These are phyloP conservation scores for Paxillus rubicundulus DNA, from an alignment of 768 basidiomycete species.

Conservation along the genomic window DNA sequence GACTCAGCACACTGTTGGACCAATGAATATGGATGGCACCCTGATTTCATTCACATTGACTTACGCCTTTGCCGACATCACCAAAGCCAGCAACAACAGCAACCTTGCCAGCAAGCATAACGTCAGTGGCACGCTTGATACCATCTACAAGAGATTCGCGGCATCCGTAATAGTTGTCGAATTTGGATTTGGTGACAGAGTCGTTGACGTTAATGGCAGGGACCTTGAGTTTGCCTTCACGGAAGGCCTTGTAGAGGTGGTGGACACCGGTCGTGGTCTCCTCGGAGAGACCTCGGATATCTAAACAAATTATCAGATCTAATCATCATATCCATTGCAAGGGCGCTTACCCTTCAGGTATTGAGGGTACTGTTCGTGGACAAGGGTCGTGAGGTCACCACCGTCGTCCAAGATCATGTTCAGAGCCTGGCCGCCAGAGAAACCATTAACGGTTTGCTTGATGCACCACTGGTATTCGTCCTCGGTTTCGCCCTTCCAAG, in stretches of 20 bases:
- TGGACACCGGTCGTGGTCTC: slow-evolving; percentile 99
- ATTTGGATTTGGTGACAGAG: slow-evolving; percentile 99
- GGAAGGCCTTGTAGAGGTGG: slow-evolving; percentile 97
- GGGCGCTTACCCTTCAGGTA: slow-evolving; percentile 61
- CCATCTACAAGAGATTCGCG: slow-evolving; percentile 99
- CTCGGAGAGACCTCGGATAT: slow-evolving; percentile 92
- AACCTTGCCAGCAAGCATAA: slow-evolving; percentile 99
- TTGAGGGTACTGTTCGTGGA: slow-evolving; percentile 96
- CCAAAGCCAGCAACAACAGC: slow-evolving; percentile 98
- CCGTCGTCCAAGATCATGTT: slow-evolving; percentile 99
- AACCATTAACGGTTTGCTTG: slow-evolving; percentile 90
- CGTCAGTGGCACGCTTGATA: slow-evolving; percentile 99
- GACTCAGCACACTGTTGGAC: slow-evolving; percentile 88
- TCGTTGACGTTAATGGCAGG: slow-evolving; percentile 99
- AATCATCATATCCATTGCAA: background rate
- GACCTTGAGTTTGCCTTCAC: slow-evolving; percentile 92
- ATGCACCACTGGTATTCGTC: slow-evolving; percentile 99
- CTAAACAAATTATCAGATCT: slow-evolving; percentile 36
- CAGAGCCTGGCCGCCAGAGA: slow-evolving; percentile 75
- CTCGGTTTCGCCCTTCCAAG: slow-evolving; percentile 99
- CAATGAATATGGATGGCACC: slow-evolving; percentile 1
- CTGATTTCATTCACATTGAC: slow-evolving; percentile 32
- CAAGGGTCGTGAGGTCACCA: slow-evolving; percentile 91
- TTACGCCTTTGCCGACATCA: slow-evolving; percentile 97
- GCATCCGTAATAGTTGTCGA: slow-evolving; percentile 98